These are phyloP conservation scores for Symbiodinium pilosum DNA, from an alignment of 73 alveolate species.

Conservation along the genomic window DNA sequence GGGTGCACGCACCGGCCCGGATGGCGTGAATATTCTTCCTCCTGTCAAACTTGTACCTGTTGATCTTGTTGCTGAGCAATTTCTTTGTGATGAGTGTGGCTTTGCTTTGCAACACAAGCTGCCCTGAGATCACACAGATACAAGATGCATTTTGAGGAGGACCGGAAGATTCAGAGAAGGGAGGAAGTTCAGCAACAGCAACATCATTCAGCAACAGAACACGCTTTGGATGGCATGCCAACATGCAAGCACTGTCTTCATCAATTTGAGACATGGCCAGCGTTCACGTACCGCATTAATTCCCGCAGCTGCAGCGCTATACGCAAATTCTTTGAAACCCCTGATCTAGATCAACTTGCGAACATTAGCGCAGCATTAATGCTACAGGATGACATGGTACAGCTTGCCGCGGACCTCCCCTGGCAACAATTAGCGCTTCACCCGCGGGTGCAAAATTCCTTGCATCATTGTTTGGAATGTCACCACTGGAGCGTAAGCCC, in stretches of 20 bases:
- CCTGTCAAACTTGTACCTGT: background rate
- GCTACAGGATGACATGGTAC: background rate
- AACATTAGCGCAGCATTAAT: background rate
- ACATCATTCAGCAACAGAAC: background rate
- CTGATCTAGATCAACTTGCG: background rate
- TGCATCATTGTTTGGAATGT: background rate
- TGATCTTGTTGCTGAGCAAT: background rate
- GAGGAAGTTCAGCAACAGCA: background rate
- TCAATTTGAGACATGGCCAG: background rate
- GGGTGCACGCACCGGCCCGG: background rate
- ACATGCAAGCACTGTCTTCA: background rate
- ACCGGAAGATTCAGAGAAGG: background rate
- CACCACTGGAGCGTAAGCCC: background rate
- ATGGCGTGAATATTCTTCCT: background rate
- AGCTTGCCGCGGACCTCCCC: background rate
- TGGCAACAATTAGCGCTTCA: background rate
- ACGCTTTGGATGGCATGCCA: background rate
- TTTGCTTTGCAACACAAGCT: too few relatives aligned
- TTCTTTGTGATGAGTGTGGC: background rate
- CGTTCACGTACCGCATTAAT: too few relatives aligned
- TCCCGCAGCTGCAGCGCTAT: too few relatives aligned
- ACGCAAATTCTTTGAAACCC: too few relatives aligned
- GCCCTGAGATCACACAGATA: too few relatives aligned
- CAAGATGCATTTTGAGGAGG: background rate
- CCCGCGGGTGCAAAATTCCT: background rate